phyloP scores from a whole-genome alignment of 1,284 basidiomycete species.

The Retiboletus flavoniger region DNA sequence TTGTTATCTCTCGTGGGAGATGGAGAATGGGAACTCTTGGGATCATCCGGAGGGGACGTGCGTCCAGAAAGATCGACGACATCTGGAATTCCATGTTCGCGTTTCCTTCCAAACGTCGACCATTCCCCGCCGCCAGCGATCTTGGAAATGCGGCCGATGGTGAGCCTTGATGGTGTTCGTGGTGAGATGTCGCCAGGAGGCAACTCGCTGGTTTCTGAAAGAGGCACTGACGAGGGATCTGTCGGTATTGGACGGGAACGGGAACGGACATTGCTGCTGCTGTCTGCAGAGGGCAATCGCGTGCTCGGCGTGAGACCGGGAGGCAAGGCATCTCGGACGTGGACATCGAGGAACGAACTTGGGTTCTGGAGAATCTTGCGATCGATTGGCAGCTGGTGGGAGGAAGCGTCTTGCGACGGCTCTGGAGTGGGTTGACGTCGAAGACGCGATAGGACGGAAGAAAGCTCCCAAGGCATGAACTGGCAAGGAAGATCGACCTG shows the following conservation, averaged over 20 bases:
- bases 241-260: constrained; percentile 5
- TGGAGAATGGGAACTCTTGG: constrained; percentile 16
- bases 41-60: constrained; percentile 13
- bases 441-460: constrained; percentile 39
- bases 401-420: constrained; percentile 1
- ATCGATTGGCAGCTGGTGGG: constrained; percentile 16
- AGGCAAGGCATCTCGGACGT: constrained; percentile 14
- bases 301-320: constrained; percentile 32
- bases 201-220: constrained; percentile 3
- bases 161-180: constrained; percentile 14
- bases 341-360: constrained; percentile 28
- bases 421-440: constrained; percentile 32
- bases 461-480: constrained; percentile 34
- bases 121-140: constrained; percentile 35
- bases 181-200: constrained; percentile 9
- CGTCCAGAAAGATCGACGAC: constrained; percentile 13
- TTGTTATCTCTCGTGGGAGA: constrained; percentile 14
- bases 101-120: constrained; percentile 45
- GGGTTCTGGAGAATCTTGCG: constrained; percentile 34
- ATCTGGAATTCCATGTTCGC: constrained; percentile 18
- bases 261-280: constrained; percentile 5
- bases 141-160: constrained; percentile 28
- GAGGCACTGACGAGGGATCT: constrained; percentile 1
- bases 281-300: constrained; percentile 18
- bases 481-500: no score